These are phyloP conservation scores for Pythium chondricola DNA, from an alignment of 352 stramenopile genomes.

Conservation along the genomic window DNA sequence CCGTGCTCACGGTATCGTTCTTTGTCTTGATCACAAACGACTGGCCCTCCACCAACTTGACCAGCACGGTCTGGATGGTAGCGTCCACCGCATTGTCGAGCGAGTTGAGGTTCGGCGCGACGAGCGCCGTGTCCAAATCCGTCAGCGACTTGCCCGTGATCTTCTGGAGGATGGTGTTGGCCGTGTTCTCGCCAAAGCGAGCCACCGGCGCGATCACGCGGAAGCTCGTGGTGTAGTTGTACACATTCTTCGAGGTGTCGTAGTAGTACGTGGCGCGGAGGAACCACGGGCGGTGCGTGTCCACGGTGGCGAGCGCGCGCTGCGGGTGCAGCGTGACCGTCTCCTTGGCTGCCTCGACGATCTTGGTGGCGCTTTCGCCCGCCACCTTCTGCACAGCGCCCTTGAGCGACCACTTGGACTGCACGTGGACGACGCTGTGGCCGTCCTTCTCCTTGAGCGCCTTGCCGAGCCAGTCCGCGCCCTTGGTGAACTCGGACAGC, in stretches of 20 bases:
- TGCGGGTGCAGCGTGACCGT: slow-evolving; percentile 4
- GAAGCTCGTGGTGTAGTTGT: slow-evolving; percentile 82
- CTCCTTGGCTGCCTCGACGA: slow-evolving; percentile 11
- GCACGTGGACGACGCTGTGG: slow-evolving; percentile 10
- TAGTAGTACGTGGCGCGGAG: slow-evolving; percentile 77
- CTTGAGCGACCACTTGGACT: slow-evolving; percentile 13
- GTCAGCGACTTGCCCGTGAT: slow-evolving; percentile 53
- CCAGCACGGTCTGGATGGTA: slow-evolving; percentile 40
- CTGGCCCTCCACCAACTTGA: slow-evolving; percentile 52
- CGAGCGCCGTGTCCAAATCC: slow-evolving; percentile 45
- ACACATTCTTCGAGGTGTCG: slow-evolving; percentile 70
- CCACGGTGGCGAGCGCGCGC: slow-evolving; percentile 10
- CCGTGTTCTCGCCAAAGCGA: slow-evolving; percentile 54
- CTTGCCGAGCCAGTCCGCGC: background rate
- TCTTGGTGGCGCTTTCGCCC: slow-evolving; percentile 3
- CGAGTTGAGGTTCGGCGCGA: slow-evolving; percentile 42
- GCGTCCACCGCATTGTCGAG: slow-evolving; percentile 65
- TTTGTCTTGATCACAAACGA: slow-evolving; percentile 66
- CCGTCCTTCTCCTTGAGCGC: background rate
- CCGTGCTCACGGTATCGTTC: slow-evolving; percentile 36
- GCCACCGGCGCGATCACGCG: slow-evolving; percentile 52
- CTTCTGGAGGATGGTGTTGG: slow-evolving; percentile 56
- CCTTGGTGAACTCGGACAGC: slow-evolving; percentile 8
- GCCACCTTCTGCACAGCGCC: slow-evolving; percentile 14
- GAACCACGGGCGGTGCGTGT: slow-evolving; percentile 56